Percentiles rank a stretch among this genome's conserved stretches.
Conservation (phyloP, 306 rosid genomes). For the Begonia loranthoides region DNA sequence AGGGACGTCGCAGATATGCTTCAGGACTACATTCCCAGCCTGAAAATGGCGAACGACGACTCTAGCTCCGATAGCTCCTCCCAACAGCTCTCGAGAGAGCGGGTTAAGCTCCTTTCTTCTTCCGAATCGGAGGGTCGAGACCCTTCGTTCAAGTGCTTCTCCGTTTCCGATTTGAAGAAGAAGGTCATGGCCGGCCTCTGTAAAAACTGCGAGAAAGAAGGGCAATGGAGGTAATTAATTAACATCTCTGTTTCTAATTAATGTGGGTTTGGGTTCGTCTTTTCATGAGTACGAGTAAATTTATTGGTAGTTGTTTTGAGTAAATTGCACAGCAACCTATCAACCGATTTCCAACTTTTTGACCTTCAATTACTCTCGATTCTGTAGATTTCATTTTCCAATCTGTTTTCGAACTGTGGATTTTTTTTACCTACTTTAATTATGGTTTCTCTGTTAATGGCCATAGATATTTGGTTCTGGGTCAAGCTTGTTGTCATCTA, state of each 20-base stretch:
- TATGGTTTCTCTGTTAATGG: neutral
- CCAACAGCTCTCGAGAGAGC: conserved; percentile 37
- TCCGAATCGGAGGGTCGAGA: conserved; percentile 25
- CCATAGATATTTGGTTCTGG: conserved; percentile 68
- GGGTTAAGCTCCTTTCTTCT: conserved; percentile 53
- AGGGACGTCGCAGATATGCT: conserved; percentile 92
- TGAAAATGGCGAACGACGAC: conserved; percentile 54
- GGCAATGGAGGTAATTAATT: conserved; percentile 83
- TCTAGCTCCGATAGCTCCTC: conserved; percentile 44
- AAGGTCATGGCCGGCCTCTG: conserved; percentile 79
- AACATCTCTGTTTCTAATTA: too few relatives aligned
- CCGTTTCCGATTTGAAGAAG: conserved; percentile 85
- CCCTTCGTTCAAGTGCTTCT: conserved; percentile 84
- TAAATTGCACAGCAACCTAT: conserved; percentile 33
- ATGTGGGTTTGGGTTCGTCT: too few relatives aligned
- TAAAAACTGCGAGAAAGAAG: conserved; percentile 67
- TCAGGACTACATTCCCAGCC: conserved; percentile 88
- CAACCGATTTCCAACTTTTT: conserved; percentile 12
- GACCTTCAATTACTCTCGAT: neutral
- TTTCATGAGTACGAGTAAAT: neutral
- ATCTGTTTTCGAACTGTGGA: too few relatives aligned
- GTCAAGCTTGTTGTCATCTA: conserved; percentile 80
- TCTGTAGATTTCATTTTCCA: too few relatives aligned
- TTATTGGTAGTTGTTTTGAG: conserved; percentile 9
- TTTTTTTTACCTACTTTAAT: too few relatives aligned